A percentile compares a stretch with the other conserved stretches of the same genome.
Evolutionary conservation across 148 eudicot genomes (phyloP).

Genomic region (Fallopia convolvulus): DNA sequence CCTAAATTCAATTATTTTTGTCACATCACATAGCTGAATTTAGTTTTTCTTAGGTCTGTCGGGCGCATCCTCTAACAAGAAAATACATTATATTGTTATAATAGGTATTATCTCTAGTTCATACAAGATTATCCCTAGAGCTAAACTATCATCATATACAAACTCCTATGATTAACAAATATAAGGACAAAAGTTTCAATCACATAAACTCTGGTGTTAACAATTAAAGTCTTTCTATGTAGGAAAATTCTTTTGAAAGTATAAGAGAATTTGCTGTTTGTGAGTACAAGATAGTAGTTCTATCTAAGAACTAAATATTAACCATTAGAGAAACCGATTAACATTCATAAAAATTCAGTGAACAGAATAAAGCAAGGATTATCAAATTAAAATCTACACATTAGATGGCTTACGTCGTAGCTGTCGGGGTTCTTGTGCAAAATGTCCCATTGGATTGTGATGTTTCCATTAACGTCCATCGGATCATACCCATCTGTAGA

Average conservation of each 20-base stretch:
- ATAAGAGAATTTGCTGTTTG: neutral
- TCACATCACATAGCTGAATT: too few relatives aligned
- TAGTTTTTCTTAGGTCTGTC: too few relatives aligned
- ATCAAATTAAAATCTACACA: neutral
- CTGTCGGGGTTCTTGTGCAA: constrained; percentile 21
- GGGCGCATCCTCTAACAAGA: too few relatives aligned
- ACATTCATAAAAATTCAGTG: neutral
- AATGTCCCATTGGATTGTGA: constrained; percentile 82
- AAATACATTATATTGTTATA: too few relatives aligned
- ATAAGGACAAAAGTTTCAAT: neutral
- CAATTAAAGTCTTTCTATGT: neutral
- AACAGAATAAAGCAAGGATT: neutral
- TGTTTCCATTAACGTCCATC: constrained; percentile 66
- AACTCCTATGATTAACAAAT: neutral
- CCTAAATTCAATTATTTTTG: too few relatives aligned
- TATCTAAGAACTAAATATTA: neutral
- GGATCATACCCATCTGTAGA: constrained; percentile 75
- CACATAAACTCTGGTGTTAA: neutral
- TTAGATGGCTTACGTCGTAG: constrained; percentile 36
- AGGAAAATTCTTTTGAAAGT: neutral
- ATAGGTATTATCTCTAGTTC: too few relatives aligned
- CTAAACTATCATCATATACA: neutral
- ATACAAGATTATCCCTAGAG: too few relatives aligned
- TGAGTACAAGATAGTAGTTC: neutral
- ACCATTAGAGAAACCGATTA: neutral